Percentiles rank a stretch among this genome's conserved stretches.
phyloP scores from a whole-genome alignment of 352 stramenopile genomes.

The Elongisporangium undulatum region DNA sequence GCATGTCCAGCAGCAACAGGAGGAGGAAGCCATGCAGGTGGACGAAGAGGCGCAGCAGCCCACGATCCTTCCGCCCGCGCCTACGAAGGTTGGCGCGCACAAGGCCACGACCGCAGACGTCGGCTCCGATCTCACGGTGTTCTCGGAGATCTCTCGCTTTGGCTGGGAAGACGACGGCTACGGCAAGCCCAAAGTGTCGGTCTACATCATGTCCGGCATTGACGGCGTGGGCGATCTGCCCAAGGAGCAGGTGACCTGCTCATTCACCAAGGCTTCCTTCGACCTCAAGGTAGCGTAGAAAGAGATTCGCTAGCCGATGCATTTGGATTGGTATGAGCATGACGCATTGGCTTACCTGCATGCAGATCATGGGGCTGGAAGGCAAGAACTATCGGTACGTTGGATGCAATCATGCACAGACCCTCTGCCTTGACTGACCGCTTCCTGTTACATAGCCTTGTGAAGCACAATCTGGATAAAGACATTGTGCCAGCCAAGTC shows the following conservation, averaged over 20 bases:
- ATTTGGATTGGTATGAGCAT: background rate
- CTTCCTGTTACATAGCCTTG: conserved; percentile 24
- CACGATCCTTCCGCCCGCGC: conserved; percentile 10
- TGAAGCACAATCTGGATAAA: conserved; percentile 82
- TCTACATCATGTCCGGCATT: conserved; percentile 81
- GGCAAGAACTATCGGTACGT: conserved; percentile 69
- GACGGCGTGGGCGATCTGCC: conserved; percentile 73
- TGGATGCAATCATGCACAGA: background rate
- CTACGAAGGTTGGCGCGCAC: conserved; percentile 21
- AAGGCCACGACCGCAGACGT: conserved; percentile 14
- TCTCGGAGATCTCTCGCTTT: conserved; percentile 84
- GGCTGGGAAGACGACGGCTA: conserved; percentile 88
- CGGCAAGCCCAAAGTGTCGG: conserved; percentile 76
- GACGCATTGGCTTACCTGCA: background rate
- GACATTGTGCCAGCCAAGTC: conserved; percentile 73
- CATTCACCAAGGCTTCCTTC: conserved; percentile 78
- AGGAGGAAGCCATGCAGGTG: conserved; percentile 17
- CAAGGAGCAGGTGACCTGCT: conserved; percentile 65
- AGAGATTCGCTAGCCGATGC: background rate
- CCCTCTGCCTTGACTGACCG: background rate
- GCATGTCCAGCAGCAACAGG: conserved; percentile 16
- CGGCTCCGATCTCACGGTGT: conserved; percentile 37
- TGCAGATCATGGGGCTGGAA: conserved; percentile 52
- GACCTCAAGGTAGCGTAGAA: conserved; percentile 60
- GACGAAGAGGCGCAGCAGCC: conserved; percentile 7